Conservation (phyloP, 352 stramenopile species). For the Phytophthora pluvialis region DNA sequence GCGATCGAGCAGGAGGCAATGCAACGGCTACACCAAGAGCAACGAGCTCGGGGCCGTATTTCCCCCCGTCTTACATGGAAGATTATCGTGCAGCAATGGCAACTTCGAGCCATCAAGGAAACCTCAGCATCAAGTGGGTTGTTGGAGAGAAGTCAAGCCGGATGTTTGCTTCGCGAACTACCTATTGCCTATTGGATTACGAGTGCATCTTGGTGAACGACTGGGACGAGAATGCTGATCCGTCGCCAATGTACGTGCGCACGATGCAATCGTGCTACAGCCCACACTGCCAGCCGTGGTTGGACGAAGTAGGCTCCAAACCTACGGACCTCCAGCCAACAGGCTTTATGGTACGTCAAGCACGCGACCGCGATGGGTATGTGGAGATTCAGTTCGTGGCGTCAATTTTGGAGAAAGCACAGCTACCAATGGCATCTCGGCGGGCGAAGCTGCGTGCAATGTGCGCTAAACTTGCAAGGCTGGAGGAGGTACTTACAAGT, state of each 20-base stretch:
- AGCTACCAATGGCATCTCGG: slow-evolving; percentile 58
- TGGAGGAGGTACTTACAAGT: slow-evolving; percentile 78
- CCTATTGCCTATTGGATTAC: slow-evolving; percentile 80
- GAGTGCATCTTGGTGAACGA: slow-evolving; percentile 79
- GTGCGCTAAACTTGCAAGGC: slow-evolving; percentile 56
- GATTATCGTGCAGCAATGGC: slow-evolving; percentile 54
- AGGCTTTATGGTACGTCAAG: slow-evolving; percentile 78
- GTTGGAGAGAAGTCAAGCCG: slow-evolving; percentile 66
- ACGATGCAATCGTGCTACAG: slow-evolving; percentile 72
- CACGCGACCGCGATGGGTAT: slow-evolving; percentile 48
- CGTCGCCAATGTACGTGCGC: slow-evolving; percentile 73
- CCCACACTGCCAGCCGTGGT: slow-evolving; percentile 63
- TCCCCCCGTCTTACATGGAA: slow-evolving; percentile 49
- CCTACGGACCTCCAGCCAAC: slow-evolving; percentile 67
- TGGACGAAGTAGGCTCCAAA: slow-evolving; percentile 62
- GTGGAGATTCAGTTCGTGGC: slow-evolving; percentile 82
- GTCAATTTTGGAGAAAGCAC: slow-evolving; percentile 75
- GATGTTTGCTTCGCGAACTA: slow-evolving; percentile 71
- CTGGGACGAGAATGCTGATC: slow-evolving; percentile 60
- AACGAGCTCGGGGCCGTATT: slow-evolving; percentile 20
- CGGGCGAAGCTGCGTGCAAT: slow-evolving; percentile 66
- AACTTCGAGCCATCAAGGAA: slow-evolving; percentile 56
- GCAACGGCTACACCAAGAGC: slow-evolving; percentile 10
- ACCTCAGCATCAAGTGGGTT: slow-evolving; percentile 76
- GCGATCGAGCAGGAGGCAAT: slow-evolving; percentile 19